Base-by-base conservation (phyloP, 2,329 filamentous ascomycete genomes). In the Saccharata proteae region DNA sequence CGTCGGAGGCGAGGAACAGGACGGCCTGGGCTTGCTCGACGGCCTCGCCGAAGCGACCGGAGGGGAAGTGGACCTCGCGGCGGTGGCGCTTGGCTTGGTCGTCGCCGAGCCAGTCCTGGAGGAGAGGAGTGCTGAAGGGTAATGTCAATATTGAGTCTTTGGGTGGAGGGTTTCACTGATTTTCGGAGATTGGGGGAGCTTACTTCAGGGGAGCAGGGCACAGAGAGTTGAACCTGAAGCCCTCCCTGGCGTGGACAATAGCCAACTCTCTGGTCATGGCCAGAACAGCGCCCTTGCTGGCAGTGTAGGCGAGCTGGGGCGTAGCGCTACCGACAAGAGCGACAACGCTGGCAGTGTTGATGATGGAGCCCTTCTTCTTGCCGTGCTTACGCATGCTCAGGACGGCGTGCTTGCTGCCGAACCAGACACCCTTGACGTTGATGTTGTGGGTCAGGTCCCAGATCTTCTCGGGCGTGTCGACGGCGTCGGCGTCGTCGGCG, bases 401-500 rank as follows among this genome's bases (percentile, higher is more conserved):
- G 16, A 94, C 77, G 5, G 86, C 84, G 56, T 93, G 83, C 69
- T 93, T 94, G 70, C 76, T 79, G 38, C 86, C 86, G 55, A 74
- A 94, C 86, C 86, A 93, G n/a, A 94, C 86, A 25, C 86, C 86
- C 71, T 94, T 94, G 57, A 93, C 86, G 58, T 94, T 94, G 66
- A 93, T 92, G 54, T 74, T 77, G 39, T 93, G 84, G 4, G 86
- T 94, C 43, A 93, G 63, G 49, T 94, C 84, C 86, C 86, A 94
- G 64, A 94, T 86, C 47, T 74, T 76, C 63, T 93, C 84, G 30
- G 82, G 77, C 2, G 85, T 93, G 54, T 79, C 72, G 53, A 92
- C 64, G 29, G 86, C 84, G 55, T 57, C 52, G 21, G 59, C 62
- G 39, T 67, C 62, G 36, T 79, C 67, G 28, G 74, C 77, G 62